Evolutionary conservation across 2,329 filamentous ascomycete genomes (phyloP), one percentile per base, ranked within the genome.

Genomic region (Trichoderma simmonsii): DNA sequence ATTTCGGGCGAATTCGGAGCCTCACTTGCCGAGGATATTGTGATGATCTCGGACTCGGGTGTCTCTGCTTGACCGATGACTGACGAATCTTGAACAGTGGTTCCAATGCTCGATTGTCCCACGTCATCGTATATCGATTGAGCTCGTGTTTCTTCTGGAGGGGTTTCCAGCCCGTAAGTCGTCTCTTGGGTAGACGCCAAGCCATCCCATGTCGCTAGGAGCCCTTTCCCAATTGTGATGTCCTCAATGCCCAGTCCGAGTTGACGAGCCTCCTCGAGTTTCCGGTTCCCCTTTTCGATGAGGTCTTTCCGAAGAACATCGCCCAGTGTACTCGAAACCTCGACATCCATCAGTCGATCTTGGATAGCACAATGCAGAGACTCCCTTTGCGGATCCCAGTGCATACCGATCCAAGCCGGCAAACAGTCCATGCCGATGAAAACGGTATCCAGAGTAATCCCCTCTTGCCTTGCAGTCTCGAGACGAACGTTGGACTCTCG

Each of bases 161-260:
- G 39, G 2, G 39, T 43, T 43, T 43, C 18, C 18, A 43, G 14
- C 18, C 39, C 39, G 15, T 43, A n/a, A n/a, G 3, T 6, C 4
- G 30, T 7, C 18, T 12, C 28, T 24, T 59, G 15, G 18, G 14
- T 12, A 18, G 18, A 39, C 3, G 24, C 21, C 12, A 15, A 9
- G 8, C 48, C 71, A 4, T 60, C 54, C 80, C 79, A 81, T 4
- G 75, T 75, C 3, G 80, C 79, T 43, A 82, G 71, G 24, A 82
- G 66, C 14, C 73, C 73, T 4, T 73, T 26, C 7, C 79, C 77
- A 21, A 82, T 75, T 11, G 21, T 51, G 3, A 82, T 43, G 3
- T 78, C 66, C 0, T 67, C 24, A 1, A 80, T 43, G 0, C 34
- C 6, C 28, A 81, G 2, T 0, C 77, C 77, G 1, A 77, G 67